phyloP scores from a whole-genome alignment of 345 rosid species.

The Rhizophora mangle region DNA sequence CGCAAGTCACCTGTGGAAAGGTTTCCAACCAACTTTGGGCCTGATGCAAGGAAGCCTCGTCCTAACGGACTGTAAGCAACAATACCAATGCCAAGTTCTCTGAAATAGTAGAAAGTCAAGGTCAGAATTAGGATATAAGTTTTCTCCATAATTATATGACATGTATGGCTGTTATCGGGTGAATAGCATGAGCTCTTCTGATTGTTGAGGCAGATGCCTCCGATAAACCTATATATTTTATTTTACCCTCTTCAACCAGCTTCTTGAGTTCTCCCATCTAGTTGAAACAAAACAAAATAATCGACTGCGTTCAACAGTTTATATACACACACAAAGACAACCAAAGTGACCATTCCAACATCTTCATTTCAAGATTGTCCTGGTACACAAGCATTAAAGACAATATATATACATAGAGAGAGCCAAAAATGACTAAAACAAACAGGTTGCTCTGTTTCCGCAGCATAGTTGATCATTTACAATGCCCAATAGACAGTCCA shows the following conservation, averaged over 20 bases:
- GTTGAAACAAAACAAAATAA: background rate
- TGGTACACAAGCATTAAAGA: too few species aligned
- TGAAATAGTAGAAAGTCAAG: constrained; percentile 7
- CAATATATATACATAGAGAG: too few species aligned
- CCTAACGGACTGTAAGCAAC: constrained; percentile 72
- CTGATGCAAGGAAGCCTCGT: constrained; percentile 58
- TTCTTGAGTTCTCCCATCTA: constrained; percentile 65
- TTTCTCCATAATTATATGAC: background rate
- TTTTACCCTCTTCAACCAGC: constrained; percentile 68
- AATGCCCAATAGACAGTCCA: too few species aligned
- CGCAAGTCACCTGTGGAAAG: constrained; percentile 39
- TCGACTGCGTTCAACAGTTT: background rate
- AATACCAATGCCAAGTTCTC: constrained; percentile 77
- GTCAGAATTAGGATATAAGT: background rate
- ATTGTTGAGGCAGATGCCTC: constrained; percentile 83
- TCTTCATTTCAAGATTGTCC: too few species aligned
- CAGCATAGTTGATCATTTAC: too few species aligned
- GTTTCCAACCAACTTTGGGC: constrained; percentile 52
- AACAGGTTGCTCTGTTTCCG: too few species aligned
- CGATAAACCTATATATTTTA: constrained; percentile 64
- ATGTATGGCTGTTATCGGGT: constrained; percentile 55
- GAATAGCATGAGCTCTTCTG: constrained; percentile 79
- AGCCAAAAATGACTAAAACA: too few species aligned
- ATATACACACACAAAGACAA: background rate
- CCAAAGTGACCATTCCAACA: background rate